Evolutionary conservation across 345 rosid species (phyloP).

Genomic region (Pugionium dolabratum): DNA sequence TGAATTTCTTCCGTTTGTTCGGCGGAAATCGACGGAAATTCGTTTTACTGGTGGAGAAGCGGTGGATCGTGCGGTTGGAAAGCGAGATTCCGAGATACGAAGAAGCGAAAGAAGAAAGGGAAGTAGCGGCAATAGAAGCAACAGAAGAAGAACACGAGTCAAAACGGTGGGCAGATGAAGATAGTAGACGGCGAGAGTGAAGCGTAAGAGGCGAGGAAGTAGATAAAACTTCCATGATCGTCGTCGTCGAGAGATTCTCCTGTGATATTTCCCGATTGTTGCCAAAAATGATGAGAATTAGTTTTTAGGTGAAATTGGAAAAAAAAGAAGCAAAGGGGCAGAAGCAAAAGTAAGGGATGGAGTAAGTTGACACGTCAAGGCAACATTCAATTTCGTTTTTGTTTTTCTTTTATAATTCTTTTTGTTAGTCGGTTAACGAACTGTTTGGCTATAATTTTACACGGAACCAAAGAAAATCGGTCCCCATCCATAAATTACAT

Average conservation of each 20-base stretch:
- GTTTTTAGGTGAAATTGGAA: not conserved
- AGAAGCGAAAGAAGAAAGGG: conserved; percentile 53
- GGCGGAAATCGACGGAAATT: conserved; percentile 30
- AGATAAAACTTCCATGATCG: conserved; percentile 57
- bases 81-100: conserved; percentile 57
- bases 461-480: too few species aligned
- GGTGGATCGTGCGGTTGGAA: conserved; percentile 41
- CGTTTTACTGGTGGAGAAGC: conserved; percentile 18
- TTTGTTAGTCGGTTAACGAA: too few species aligned
- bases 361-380: conserved; percentile 48
- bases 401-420: too few species aligned
- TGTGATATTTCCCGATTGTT: conserved; percentile 10
- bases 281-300: not conserved
- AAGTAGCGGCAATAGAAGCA: conserved; percentile 34
- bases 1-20: conserved; percentile 46
- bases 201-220: conserved; percentile 60
- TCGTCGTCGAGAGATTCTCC: not conserved
- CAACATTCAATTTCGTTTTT: conserved; percentile 5
- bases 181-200: conserved; percentile 49
- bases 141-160: conserved; percentile 26
- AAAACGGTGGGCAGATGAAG: conserved; percentile 27
- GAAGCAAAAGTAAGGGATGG: conserved; percentile 49
- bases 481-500: too few species aligned
- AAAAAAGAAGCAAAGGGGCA: conserved; percentile 36
- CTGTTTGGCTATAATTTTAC: too few species aligned